Base-by-base conservation (phyloP, 352 stramenopile genomes). In the Phytophthora agathidicida region DNA sequence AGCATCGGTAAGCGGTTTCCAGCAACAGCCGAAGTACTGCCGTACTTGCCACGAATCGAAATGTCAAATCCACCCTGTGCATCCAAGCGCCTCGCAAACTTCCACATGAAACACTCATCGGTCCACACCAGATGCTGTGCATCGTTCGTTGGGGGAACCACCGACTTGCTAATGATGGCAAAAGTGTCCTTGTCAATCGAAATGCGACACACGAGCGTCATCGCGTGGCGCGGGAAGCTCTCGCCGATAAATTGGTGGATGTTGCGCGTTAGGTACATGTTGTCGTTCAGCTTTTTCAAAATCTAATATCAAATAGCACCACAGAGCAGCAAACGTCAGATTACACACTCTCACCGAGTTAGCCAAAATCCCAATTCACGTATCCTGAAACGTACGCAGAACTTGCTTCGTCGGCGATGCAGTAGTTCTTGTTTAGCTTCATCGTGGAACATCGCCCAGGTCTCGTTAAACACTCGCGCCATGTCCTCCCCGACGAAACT, bases 161-260 rank as follows among this genome's bases (percentile, higher is more conserved):
- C 81, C 23, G 82, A 92, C 66, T 90, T 91, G 77, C 72, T 86
- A 56, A 94, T 75, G 60, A 94, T 92, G 24, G 75, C 84, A 33
- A 89, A 94, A 17, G 69, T 90, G 69, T 94, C 73, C 49, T 86
- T 79, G 58, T 94, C 84, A 62, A 94, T 88, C 27, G 77, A 92
- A 61, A 94, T 83, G 45, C 84, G 82, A 24, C 77, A 91, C 55
- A 94, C 79, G 9, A 94, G 73, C 23, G 78, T 89, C 79, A 94
- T 92, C 6, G 84, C 80, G 56, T 94, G 84, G 42, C 84, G 82
- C 33, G 84, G 83, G 52, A 94, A 94, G 68, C 82, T 92, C 65
- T 94, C 84, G 31, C 84, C 84, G 45, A 91, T 90, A 65, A 94
- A 94, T 60, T 94, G 84, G 65, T 94, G 84, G 61, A 94, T 94